These are phyloP conservation scores for Entophlyctis helioformis DNA, from an alignment of 192 early-diverging fungal genomes.

Conservation along the genomic window DNA sequence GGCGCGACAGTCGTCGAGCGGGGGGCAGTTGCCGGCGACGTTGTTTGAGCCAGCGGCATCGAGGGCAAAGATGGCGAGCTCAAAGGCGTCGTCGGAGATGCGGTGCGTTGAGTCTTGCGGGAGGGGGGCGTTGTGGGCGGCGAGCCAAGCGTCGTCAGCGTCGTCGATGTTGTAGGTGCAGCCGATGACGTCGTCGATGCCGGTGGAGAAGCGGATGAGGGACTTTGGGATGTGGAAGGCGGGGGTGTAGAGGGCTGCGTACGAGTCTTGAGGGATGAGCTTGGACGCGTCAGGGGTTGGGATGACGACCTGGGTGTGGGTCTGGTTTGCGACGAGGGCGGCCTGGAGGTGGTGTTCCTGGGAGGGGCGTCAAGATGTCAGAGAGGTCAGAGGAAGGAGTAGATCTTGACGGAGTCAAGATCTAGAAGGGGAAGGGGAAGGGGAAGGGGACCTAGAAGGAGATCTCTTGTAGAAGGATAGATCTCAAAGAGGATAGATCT, in stretches of 20 bases:
- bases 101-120: conserved; percentile 11
- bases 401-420: conserved; percentile 1
- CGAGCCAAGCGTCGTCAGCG: conserved; percentile 66
- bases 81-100: conserved; percentile 57
- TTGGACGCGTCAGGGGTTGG: conserved; percentile 86
- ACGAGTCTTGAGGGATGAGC: conserved; percentile 50
- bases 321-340: conserved; percentile 64
- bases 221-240: conserved; percentile 62
- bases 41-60: conserved; percentile 61
- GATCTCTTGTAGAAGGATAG: no score
- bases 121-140: background rate
- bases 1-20: no score
- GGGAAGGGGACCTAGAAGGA: no score
- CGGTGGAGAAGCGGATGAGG: conserved; percentile 74
- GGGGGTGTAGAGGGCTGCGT: conserved; percentile 50
- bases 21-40: conserved; percentile 15
- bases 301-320: conserved; percentile 59
- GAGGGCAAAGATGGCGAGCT: conserved; percentile 63
- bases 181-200: conserved; percentile 78
- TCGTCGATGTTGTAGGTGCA: conserved; percentile 86
- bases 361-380: no score
- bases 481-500: no score
- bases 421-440: conserved; percentile 3
- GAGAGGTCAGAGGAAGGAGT: conserved; percentile 1
- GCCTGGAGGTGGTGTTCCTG: conserved; percentile 94